phyloP scores from a whole-genome alignment of 352 stramenopile species.

The Globisporangium nunn region DNA sequence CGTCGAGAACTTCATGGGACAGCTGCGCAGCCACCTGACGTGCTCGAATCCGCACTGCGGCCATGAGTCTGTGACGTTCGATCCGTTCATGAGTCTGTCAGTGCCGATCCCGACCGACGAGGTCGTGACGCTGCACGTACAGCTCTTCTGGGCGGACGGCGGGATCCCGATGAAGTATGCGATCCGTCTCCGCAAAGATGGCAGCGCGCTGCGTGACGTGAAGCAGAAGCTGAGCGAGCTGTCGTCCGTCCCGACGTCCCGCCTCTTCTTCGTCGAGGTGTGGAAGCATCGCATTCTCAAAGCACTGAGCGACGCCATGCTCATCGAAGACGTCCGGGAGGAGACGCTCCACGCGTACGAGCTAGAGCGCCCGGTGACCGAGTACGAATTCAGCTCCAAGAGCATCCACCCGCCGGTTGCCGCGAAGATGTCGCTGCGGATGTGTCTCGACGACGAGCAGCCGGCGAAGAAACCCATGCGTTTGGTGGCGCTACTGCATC shows the following conservation, averaged over 20 bases:
- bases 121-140: slow-evolving; percentile 38
- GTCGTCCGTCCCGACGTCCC: slow-evolving; percentile 28
- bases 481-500: slow-evolving; percentile 62
- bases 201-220: slow-evolving; percentile 40
- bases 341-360: slow-evolving; percentile 84
- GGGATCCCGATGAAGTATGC: slow-evolving; percentile 73
- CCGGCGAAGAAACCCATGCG: slow-evolving; percentile 43
- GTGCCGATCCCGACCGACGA: slow-evolving; percentile 82
- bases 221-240: slow-evolving; percentile 54
- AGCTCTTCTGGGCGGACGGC: slow-evolving; percentile 70
- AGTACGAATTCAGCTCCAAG: slow-evolving; percentile 65
- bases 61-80: slow-evolving; percentile 83
- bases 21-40: slow-evolving; percentile 83
- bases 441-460: neutral
- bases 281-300: slow-evolving; percentile 62
- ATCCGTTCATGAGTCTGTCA: slow-evolving; percentile 87
- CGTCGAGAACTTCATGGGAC: slow-evolving; percentile 87
- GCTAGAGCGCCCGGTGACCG: slow-evolving; percentile 59
- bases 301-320: slow-evolving; percentile 31
- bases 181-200: slow-evolving; percentile 44
- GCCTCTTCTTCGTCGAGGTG: slow-evolving; percentile 71
- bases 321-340: slow-evolving; percentile 43
- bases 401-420: slow-evolving; percentile 32
- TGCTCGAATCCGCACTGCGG: slow-evolving; percentile 71
- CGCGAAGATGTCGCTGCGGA: slow-evolving; percentile 18